Evolutionary conservation across 192 early-diverging fungal species (phyloP).

Genomic region (Chytriomyces sp.): DNA sequence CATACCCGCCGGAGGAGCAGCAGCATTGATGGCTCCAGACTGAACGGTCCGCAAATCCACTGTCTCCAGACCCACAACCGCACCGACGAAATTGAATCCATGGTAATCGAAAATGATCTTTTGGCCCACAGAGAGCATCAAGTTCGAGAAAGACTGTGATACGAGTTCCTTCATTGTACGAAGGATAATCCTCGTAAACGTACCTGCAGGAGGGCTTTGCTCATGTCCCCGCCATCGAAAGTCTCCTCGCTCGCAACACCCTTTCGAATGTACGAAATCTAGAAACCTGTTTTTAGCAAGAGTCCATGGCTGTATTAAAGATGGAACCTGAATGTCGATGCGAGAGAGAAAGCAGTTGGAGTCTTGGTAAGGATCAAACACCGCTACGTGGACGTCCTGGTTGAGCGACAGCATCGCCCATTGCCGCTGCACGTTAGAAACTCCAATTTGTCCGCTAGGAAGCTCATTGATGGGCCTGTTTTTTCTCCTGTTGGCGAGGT

Average conservation of each 20-base stretch:
- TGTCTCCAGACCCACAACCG: conserved; percentile 52
- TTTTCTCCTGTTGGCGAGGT: background rate
- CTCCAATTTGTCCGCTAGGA: conserved; percentile 52
- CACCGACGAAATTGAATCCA: conserved; percentile 64
- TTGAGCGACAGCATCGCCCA: conserved; percentile 68
- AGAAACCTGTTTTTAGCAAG: background rate
- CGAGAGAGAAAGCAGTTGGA: conserved; percentile 50
- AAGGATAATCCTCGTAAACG: conserved; percentile 3
- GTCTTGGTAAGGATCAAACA: conserved; percentile 64
- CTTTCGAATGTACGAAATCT: conserved; percentile 37
- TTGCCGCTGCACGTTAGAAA: conserved; percentile 60
- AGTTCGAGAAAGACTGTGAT: conserved; percentile 67
- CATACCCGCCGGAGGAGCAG: background rate
- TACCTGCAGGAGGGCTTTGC: conserved; percentile 55
- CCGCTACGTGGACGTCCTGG: conserved; percentile 61
- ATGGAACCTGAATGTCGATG: conserved; percentile 46
- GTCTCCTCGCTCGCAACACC: conserved; percentile 46
- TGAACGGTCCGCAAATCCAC: conserved; percentile 61
- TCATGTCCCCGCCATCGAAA: conserved; percentile 77
- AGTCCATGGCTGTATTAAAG: background rate
- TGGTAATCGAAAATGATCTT: conserved; percentile 79
- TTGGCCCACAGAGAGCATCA: conserved; percentile 81
- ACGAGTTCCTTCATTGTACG: conserved; percentile 12
- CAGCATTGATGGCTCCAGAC: conserved; percentile 5
- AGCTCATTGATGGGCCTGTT: conserved; percentile 50